Evolutionary conservation across 2,329 filamentous ascomycete genomes (phyloP).

Genomic region (Ceratocystis harringtonii): DNA sequence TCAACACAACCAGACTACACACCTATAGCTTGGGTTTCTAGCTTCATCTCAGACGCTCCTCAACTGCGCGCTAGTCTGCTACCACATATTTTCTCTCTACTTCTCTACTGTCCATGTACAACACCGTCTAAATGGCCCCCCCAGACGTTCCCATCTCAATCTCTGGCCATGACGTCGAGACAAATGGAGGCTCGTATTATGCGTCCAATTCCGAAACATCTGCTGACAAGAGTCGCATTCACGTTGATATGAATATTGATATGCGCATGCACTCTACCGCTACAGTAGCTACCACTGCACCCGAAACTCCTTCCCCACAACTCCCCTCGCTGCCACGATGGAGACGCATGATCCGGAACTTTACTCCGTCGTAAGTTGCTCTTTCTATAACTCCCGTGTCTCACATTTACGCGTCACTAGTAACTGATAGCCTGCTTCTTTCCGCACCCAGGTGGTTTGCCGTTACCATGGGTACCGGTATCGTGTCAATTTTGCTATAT

Average conservation of each 20-base stretch:
- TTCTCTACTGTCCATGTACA: background rate
- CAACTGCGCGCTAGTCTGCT: slow-evolving; percentile 1
- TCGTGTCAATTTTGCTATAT: slow-evolving; percentile 47
- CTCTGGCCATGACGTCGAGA: background rate
- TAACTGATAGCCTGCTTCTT: background rate
- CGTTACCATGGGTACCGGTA: slow-evolving; percentile 52
- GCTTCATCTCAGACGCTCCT: background rate
- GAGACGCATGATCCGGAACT: slow-evolving; percentile 36
- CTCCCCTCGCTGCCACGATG: slow-evolving; percentile 22
- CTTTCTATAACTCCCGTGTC: background rate
- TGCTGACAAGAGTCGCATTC: background rate
- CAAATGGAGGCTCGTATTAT: background rate
- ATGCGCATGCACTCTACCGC: background rate
- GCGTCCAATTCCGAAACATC: background rate
- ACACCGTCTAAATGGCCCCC: background rate
- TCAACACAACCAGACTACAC: background rate
- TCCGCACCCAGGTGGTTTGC: slow-evolving; percentile 36
- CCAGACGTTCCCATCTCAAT: background rate
- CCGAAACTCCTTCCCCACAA: background rate
- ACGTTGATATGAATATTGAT: background rate
- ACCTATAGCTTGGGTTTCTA: background rate
- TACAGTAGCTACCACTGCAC: background rate
- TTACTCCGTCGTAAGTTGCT: slow-evolving; percentile 36
- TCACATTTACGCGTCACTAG: background rate
- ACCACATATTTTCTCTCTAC: background rate